phyloP scores from a whole-genome alignment of 1,139 yeast species.

The Taphrina wiesneri region DNA sequence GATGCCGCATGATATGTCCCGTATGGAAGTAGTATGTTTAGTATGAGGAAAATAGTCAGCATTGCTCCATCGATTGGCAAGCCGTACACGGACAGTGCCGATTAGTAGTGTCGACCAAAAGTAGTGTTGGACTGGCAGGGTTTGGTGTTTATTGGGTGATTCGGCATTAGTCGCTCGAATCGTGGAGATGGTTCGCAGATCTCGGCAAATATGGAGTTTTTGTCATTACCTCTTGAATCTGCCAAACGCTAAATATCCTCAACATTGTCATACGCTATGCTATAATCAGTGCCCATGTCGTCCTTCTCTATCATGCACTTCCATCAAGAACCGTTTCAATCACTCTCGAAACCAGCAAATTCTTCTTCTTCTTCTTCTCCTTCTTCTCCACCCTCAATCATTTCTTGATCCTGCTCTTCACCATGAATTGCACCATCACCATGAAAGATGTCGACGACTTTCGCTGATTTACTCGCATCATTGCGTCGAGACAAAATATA shows the following conservation, averaged over 20 bases:
- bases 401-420: neutral
- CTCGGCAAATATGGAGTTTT: neutral
- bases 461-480: neutral
- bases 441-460: neutral
- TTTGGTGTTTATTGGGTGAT: neutral
- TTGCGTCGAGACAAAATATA: constrained; percentile 43
- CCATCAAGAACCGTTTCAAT: no score
- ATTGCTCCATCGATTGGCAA: constrained; percentile 4
- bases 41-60: constrained; percentile 20
- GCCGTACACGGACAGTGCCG: neutral
- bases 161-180: neutral
- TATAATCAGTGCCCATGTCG: neutral
- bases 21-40: constrained; percentile 14
- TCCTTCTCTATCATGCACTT: no score
- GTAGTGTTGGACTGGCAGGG: no score
- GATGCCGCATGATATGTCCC: constrained; percentile 4
- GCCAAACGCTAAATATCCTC: neutral
- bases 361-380: constrained; percentile 10
- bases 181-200: neutral
- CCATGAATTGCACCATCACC: neutral
- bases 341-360: constrained; percentile 7
- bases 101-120: neutral
- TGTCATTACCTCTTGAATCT: neutral
- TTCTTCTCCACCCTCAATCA: neutral
- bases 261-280: neutral